Evolutionary conservation across 2,329 filamentous ascomycete species (phyloP), one percentile per base, ranked within the genome.

Genomic region (Cytospora mali): DNA sequence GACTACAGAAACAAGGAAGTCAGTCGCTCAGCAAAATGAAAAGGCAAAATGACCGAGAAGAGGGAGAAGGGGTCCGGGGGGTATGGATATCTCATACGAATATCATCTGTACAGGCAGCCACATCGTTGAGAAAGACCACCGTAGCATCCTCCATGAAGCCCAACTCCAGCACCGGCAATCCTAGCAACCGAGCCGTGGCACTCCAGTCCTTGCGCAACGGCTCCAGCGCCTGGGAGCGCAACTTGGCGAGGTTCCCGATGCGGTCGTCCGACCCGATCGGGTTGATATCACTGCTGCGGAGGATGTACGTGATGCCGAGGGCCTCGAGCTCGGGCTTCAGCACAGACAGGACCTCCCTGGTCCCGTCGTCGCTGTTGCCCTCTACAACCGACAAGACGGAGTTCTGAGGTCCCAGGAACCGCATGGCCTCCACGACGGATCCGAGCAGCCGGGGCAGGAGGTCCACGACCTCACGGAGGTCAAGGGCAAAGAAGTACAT

Each of bases 371-470:
- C 68, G 0, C 83, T 86, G 67, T 81, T 76, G 14, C 84, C 83
- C 66, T 86, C 84, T 14, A 86, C 76, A 25, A 86, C 79, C 1
- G 82, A 85, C 1, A 87, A 71, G 0, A 77, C 80, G 66, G 82
- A 86, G 58, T 76, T 75, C 13, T 77, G 65, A 0, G 81, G 77
- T 0, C 84, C 82, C 0, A 87, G 75, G 67, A 81, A 84, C 0
- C 69, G 73, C 6, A 83, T 76, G 1, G 74, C 74, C 66, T 85
- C 78, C 28, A 86, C 64, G 11, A 86, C 75, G 29, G 80, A 81
- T 1, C 82, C 80, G 2, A 59, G 25, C 29, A 79, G 68, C 33
- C 72, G 71, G 29, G 75, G 72, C 35, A 79, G 71, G 9, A 78
- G 48, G 21, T 66, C 54, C 2, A 68, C 62, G 56, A 71, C 71